phyloP scores from a whole-genome alignment of 345 rosid species.

The Geranium brycei region DNA sequence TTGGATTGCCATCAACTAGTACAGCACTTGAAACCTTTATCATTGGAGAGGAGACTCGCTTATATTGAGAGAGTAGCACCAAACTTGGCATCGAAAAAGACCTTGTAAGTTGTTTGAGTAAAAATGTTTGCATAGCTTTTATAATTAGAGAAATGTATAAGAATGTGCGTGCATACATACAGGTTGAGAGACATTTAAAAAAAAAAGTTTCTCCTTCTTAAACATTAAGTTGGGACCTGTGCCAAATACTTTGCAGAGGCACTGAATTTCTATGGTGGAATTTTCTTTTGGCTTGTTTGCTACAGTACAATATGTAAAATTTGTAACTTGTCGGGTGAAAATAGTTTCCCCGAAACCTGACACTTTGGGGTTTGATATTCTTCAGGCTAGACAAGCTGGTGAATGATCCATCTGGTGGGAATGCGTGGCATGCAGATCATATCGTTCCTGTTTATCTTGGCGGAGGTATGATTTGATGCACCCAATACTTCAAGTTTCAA shows the following conservation, averaged over 20 bases:
- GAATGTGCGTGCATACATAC: too few relatives aligned
- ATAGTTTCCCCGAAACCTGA: slow-evolving; percentile 1
- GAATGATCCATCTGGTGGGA: slow-evolving; percentile 63
- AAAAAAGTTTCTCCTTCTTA: not conserved
- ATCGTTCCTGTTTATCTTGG: slow-evolving; percentile 78
- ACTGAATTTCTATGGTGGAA: not conserved
- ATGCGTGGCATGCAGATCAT: slow-evolving; percentile 97
- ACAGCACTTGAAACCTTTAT: slow-evolving; percentile 50
- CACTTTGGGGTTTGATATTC: slow-evolving; percentile 6
- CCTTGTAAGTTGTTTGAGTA: slow-evolving; percentile 39
- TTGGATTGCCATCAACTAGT: slow-evolving; percentile 84
- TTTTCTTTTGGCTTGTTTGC: too few relatives aligned
- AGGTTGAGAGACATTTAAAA: too few relatives aligned
- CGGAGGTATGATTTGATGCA: slow-evolving; percentile 47
- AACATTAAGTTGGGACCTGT: not conserved
- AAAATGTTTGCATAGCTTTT: not conserved
- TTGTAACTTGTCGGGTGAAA: slow-evolving; percentile 2
- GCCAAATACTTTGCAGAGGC: not conserved
- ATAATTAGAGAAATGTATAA: too few relatives aligned
- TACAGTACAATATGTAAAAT: not conserved
- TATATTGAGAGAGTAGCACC: slow-evolving; percentile 58
- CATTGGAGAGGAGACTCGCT: slow-evolving; percentile 43
- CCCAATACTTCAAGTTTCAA: not conserved
- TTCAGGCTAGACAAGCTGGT: slow-evolving; percentile 70
- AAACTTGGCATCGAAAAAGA: slow-evolving; percentile 43